Evolutionary conservation across 1,284 basidiomycete species (phyloP), one percentile per base, ranked within the genome.

Genomic region (Rhodotorula sp.): DNA sequence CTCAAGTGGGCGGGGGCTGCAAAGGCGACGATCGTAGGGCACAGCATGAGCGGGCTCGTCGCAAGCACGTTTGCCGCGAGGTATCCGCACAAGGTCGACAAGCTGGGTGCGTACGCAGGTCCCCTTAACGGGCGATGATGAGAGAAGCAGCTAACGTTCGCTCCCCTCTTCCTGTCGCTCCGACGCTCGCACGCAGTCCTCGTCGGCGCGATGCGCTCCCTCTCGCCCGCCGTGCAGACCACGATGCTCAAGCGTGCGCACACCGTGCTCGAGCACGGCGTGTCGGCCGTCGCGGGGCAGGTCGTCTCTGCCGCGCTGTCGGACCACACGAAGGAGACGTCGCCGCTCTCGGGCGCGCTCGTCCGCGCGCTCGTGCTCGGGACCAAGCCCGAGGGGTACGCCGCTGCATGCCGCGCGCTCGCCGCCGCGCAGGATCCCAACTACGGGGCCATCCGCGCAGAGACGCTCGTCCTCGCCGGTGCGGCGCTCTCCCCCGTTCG

Each of bases 181-280:
- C 13, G 41, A 15, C 15, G 5, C 25, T 0, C 39, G 15, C 36
- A 32, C 36, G 3, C 61, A 77, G 77, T 78, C 53, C 66, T 75
- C 15, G 55, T 78, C 60, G 77, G 77, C 29, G 70, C 72, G 17
- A 67, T 78, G 63, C 67, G 71, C 9, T 61, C 65, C 0, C 57
- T 73, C 25, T 22, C 50, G 15, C 68, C 66, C 5, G 57, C 66
- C 3, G 66, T 60, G n/a, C 36, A 56, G 21, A 39, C 58, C 1
- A 60, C 39, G 29, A 71, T 77, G 68, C 50, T 34, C 21, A 48
- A 70, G 27, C 71, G 77, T 0, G 72, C 76, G 15, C 8, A 57
- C 21, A 70, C 66, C 2, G 74, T 75, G 12, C 56, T 51, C 27
- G 36, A 62, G 10, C 19, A 22, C 21, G 76, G 77, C 37, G 21